Percentiles rank a stretch among this genome's conserved stretches.
Evolutionary conservation across 1,284 basidiomycete species (phyloP).

Genomic region (Phellinidium pouzarii): DNA sequence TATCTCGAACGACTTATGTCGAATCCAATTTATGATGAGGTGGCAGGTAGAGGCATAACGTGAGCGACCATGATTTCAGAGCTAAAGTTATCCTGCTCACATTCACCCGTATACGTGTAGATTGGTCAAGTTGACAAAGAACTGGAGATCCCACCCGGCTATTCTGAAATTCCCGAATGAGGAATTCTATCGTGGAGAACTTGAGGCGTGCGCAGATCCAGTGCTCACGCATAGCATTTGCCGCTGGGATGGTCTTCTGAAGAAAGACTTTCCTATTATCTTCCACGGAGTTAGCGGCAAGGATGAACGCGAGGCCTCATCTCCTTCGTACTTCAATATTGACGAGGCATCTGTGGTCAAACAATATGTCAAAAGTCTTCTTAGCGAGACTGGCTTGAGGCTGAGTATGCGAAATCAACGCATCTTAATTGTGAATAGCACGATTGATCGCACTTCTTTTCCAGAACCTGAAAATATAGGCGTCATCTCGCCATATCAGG

Average conservation of each 20-base stretch:
- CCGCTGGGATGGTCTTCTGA: constrained; percentile 29
- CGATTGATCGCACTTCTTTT: not conserved
- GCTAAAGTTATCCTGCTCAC: not conserved
- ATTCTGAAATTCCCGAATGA: constrained; percentile 55
- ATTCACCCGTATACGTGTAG: not conserved
- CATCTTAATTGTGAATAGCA: not conserved
- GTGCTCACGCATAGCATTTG: constrained; percentile 31
- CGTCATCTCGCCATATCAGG: constrained; percentile 49
- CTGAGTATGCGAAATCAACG: constrained; percentile 26
- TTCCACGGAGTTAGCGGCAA: constrained; percentile 41
- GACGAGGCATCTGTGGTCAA: constrained; percentile 37
- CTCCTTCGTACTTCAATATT: constrained; percentile 44
- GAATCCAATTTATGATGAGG: constrained; percentile 37
- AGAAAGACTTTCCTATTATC: constrained; percentile 36
- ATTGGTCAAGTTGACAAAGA: not conserved
- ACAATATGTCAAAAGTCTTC: constrained; percentile 31
- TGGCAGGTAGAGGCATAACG: constrained; percentile 35
- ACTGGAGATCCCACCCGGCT: constrained; percentile 30
- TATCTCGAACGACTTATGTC: constrained; percentile 54
- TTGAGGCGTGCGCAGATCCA: constrained; percentile 37
- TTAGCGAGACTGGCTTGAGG: constrained; percentile 26
- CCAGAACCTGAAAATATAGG: constrained; percentile 40
- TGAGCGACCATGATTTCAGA: constrained; percentile 24
- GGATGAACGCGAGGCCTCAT: constrained; percentile 36
- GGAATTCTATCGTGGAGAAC: constrained; percentile 45